Evolutionary conservation across 2,329 filamentous ascomycete genomes (phyloP).

Genomic region (Nemania abortiva): DNA sequence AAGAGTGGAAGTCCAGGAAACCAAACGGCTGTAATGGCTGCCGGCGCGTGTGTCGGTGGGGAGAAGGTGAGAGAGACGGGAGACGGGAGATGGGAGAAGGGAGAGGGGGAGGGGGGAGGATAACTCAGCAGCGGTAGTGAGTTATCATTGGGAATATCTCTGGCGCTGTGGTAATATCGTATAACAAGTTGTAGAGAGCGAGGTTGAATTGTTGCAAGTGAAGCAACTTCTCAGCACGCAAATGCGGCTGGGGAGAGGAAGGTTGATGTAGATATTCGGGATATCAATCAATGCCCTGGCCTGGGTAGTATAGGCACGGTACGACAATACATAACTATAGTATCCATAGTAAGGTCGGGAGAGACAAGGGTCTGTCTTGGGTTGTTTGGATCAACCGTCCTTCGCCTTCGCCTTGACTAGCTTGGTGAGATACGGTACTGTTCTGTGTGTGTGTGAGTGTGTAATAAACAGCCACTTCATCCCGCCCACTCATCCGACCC

Average conservation of each 20-base stretch:
- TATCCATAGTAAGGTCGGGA: slow-evolving; percentile 12
- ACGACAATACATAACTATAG: slow-evolving; percentile 14
- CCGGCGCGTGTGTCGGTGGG: slow-evolving; percentile 40
- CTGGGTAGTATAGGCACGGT: slow-evolving; percentile 14
- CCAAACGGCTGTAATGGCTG: slow-evolving; percentile 31
- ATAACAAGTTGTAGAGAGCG: slow-evolving; percentile 27
- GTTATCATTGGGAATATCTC: slow-evolving; percentile 37
- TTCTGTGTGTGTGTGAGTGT: slow-evolving; percentile 14
- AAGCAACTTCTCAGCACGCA: slow-evolving; percentile 32
- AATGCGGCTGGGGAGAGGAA: slow-evolving; percentile 48
- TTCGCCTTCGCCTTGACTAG: slow-evolving; percentile 27
- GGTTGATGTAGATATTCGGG: slow-evolving; percentile 45
- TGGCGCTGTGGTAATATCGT: slow-evolving; percentile 23
- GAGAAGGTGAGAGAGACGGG: slow-evolving; percentile 35
- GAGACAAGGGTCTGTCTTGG: slow-evolving; percentile 47
- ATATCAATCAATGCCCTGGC: slow-evolving; percentile 49
- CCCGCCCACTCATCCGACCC: slow-evolving; percentile 19
- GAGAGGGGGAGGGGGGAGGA: slow-evolving; percentile 25
- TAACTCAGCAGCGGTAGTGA: slow-evolving; percentile 34
- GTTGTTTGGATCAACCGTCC: slow-evolving; percentile 50
- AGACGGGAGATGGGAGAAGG: slow-evolving; percentile 15
- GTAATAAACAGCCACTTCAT: slow-evolving; percentile 45
- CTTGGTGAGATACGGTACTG: slow-evolving; percentile 2
- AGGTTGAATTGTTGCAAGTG: slow-evolving; percentile 34
- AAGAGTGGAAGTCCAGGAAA: slow-evolving; percentile 56